A percentile compares a stretch with the other conserved stretches of the same genome.
phyloP scores from a whole-genome alignment of 2,329 filamentous ascomycete genomes.

The Cryphonectria radicalis region DNA sequence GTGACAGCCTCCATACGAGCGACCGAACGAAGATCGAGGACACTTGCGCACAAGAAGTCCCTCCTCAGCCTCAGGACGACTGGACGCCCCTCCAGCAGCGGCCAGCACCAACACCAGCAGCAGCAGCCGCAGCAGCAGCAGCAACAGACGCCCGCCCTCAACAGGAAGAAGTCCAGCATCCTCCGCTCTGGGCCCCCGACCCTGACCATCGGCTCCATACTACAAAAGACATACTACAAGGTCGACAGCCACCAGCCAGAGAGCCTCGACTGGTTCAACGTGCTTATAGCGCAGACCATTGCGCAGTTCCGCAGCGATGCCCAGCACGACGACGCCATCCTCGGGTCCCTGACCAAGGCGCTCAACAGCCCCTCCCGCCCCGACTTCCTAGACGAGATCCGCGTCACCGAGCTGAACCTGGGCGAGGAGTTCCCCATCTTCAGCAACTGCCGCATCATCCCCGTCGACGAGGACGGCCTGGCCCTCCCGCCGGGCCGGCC shows the following conservation, averaged over 20 bases:
- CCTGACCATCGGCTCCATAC: constrained; percentile 89
- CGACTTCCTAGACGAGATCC: constrained; percentile 91
- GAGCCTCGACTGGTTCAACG: constrained; percentile 98
- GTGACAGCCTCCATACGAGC: constrained; percentile 76
- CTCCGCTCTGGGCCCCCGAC: constrained; percentile 69
- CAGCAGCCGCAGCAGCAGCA: constrained; percentile 34
- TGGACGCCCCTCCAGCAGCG: constrained; percentile 40
- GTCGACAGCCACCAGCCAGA: constrained; percentile 95
- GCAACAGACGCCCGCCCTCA: constrained; percentile 47
- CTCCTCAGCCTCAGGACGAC: constrained; percentile 64
- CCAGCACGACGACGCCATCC: constrained; percentile 86
- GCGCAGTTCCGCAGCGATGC: constrained; percentile 93
- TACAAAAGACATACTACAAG: constrained; percentile 98
- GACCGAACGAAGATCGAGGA: constrained; percentile 73
- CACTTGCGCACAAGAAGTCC: constrained; percentile 76
- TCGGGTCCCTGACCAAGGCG: constrained; percentile 80
- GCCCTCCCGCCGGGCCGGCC: constrained; percentile 55
- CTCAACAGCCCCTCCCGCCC: constrained; percentile 87
- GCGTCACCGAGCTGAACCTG: constrained; percentile 88
- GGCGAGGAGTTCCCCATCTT: constrained; percentile 99
- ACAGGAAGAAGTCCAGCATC: constrained; percentile 72
- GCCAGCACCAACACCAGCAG: constrained; percentile 39
- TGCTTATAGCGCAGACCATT: constrained; percentile 93
- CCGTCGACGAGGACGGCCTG: constrained; percentile 79
- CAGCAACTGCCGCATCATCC: constrained; percentile 95